phyloP scores from a whole-genome alignment of 371 early-diverging fungal species.

The Lichtheimia ornata region DNA sequence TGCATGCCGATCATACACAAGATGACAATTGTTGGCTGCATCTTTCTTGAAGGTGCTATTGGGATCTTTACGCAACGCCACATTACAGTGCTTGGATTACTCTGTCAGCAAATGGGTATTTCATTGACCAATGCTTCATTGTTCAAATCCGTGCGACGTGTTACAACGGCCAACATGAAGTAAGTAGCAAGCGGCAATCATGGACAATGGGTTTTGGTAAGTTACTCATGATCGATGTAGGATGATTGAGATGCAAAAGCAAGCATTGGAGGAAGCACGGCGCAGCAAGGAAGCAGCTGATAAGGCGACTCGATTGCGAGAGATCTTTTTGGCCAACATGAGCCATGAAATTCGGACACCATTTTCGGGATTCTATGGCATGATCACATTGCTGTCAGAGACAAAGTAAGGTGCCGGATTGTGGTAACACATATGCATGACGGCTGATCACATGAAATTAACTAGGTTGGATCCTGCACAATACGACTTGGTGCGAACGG shows the following conservation, averaged over 20 bases:
- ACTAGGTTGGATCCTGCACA: constrained; percentile 48
- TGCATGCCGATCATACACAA: constrained; percentile 62
- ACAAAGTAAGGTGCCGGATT: constrained; percentile 20
- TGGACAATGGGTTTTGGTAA: not conserved
- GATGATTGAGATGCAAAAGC: constrained; percentile 53
- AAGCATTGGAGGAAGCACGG: constrained; percentile 43
- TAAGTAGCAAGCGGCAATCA: not conserved
- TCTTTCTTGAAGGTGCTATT: constrained; percentile 56
- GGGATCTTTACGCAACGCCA: constrained; percentile 62
- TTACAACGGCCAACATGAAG: constrained; percentile 40
- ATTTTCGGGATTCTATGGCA: constrained; percentile 62
- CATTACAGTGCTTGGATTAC: constrained; percentile 53
- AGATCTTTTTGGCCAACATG: constrained; percentile 65
- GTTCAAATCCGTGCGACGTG: constrained; percentile 50
- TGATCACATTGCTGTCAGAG: constrained; percentile 57
- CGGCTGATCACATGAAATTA: no score
- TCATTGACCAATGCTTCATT: constrained; percentile 60
- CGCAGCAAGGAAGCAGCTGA: constrained; percentile 49
- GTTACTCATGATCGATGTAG: constrained; percentile 7
- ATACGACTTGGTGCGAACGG: constrained; percentile 58
- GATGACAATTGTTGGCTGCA: constrained; percentile 45
- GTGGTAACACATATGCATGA: no score
- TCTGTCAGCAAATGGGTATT: constrained; percentile 64
- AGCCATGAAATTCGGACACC: constrained; percentile 58
- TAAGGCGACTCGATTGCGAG: constrained; percentile 39